Evolutionary conservation across 106 monocot species (phyloP).

Genomic region (Vanilla planifolia): DNA sequence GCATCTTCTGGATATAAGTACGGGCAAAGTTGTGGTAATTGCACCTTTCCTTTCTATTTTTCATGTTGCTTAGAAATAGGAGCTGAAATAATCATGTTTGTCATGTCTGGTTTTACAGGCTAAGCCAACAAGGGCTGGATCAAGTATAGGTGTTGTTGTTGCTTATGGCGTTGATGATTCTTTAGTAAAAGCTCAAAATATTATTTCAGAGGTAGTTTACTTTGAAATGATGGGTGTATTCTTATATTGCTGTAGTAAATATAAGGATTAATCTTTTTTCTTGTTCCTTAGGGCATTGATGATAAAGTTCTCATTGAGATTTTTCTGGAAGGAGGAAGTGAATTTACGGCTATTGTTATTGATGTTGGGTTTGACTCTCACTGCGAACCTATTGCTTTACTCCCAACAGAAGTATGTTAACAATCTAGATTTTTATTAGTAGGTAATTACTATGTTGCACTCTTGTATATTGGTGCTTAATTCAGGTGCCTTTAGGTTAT

Average conservation of each 20-base stretch:
- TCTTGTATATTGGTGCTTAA: too few species aligned
- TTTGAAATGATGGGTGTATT: neutral
- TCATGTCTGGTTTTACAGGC: conserved; percentile 33
- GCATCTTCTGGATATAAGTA: conserved; percentile 41
- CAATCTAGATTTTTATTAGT: too few species aligned
- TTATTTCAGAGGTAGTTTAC: conserved; percentile 47
- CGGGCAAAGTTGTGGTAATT: conserved; percentile 84
- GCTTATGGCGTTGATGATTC: conserved; percentile 86
- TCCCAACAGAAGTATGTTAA: conserved; percentile 76
- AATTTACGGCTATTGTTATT: conserved; percentile 87
- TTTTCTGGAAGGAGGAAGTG: conserved; percentile 80
- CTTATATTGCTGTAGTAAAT: neutral
- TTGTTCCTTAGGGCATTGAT: conserved; percentile 62
- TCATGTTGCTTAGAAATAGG: neutral
- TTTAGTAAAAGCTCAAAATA: conserved; percentile 50
- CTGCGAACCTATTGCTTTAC: conserved; percentile 57
- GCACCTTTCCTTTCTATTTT: conserved; percentile 2
- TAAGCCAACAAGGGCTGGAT: conserved; percentile 83
- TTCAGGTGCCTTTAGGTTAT: too few species aligned
- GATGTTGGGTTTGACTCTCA: conserved; percentile 59
- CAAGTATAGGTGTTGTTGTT: conserved; percentile 82
- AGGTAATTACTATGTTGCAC: too few species aligned
- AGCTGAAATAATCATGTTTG: conserved; percentile 8
- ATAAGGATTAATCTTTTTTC: conserved; percentile 1
- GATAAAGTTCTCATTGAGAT: conserved; percentile 73